Percentiles rank a stretch among this genome's conserved stretches.
These are phyloP conservation scores for Claviceps sp. DNA, from an alignment of 2,329 filamentous ascomycete genomes.

Conservation along the genomic window DNA sequence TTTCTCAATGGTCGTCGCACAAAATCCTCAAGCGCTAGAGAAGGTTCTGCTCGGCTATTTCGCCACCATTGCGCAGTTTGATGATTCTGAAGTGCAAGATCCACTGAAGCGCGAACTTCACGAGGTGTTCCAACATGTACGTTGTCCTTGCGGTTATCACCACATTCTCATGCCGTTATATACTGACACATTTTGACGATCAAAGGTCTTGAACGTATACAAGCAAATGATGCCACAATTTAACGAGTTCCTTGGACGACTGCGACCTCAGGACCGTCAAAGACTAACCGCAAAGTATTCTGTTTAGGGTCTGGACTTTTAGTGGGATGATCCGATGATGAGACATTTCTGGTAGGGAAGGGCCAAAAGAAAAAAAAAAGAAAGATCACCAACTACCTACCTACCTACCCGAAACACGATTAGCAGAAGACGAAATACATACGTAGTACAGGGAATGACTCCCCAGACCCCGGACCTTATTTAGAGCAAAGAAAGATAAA, in stretches of 20 bases:
- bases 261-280: conserved; percentile 36
- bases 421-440: too few relatives aligned
- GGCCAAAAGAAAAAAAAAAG: not conserved
- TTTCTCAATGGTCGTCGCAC: conserved; percentile 70
- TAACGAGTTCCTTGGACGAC: conserved; percentile 36
- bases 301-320: conserved; percentile 17
- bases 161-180: too few relatives aligned
- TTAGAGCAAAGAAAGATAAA: not conserved
- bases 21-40: conserved; percentile 88
- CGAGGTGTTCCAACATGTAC: conserved; percentile 63
- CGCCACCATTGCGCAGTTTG: conserved; percentile 66
- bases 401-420: too few relatives aligned
- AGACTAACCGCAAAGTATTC: conserved; percentile 34
- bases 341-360: not conserved
- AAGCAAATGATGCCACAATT: conserved; percentile 48
- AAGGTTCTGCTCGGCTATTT: conserved; percentile 73
- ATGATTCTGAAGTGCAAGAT: conserved; percentile 45
- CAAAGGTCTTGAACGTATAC: conserved; percentile 39
- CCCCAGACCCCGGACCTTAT: not conserved
- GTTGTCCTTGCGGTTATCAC: conserved; percentile 14
- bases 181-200: not conserved
- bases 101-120: conserved; percentile 53
- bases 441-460: too few relatives aligned
- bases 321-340: not conserved
- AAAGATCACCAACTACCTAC: not conserved